These are phyloP conservation scores for Besnoitia besnoiti DNA, from an alignment of 169 alveolate species.

Conservation along the genomic window DNA sequence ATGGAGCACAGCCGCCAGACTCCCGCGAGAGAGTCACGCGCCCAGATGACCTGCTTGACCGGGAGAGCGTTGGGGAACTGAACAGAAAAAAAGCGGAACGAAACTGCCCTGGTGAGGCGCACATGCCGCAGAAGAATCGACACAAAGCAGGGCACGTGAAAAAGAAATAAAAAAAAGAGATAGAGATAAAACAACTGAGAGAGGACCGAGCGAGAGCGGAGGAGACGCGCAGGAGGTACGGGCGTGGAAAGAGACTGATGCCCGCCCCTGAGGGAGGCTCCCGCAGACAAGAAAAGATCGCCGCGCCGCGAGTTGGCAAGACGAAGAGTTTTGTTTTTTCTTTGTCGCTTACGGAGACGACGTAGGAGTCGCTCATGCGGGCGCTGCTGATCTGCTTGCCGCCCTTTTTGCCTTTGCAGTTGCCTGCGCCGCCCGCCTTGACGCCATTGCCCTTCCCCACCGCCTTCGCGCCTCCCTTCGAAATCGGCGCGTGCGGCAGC, in stretches of 20 bases:
- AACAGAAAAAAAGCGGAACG: slow-evolving; percentile 19
- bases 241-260: neutral
- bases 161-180: neutral
- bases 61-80: slow-evolving; percentile 71
- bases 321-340: neutral
- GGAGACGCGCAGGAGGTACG: neutral
- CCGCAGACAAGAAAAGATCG: neutral
- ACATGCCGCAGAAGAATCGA: neutral
- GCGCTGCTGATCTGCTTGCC: slow-evolving; percentile 4
- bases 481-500: neutral
- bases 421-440: slow-evolving; percentile 3
- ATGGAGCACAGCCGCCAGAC: slow-evolving; percentile 62
- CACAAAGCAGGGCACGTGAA: neutral
- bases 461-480: neutral
- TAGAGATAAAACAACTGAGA: neutral
- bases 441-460: neutral
- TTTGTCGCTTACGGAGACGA: neutral
- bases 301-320: neutral
- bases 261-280: too few species aligned
- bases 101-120: too few species aligned
- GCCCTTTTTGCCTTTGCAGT: neutral
- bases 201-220: neutral
- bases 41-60: slow-evolving; percentile 69
- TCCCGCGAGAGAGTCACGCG: slow-evolving; percentile 38
- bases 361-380: slow-evolving; percentile 5